Percentiles rank a stretch among this genome's conserved stretches.
Conservation (phyloP, 768 basidiomycete species). For the Suillus hirtellus region DNA sequence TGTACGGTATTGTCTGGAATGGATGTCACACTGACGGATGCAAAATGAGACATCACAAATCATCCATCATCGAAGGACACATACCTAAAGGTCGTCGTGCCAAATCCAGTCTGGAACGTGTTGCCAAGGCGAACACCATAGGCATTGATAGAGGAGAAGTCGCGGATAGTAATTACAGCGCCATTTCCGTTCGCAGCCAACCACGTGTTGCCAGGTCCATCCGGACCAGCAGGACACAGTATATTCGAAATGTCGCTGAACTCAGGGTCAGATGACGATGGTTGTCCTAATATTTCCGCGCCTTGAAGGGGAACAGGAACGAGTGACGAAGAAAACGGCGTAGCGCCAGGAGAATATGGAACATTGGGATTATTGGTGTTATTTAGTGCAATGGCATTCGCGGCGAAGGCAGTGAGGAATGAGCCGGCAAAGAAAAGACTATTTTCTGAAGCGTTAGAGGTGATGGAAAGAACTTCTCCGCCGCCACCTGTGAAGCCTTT, state of each 20-base stretch:
- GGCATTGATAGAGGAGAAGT: slow-evolving; percentile 72
- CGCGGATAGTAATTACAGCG: slow-evolving; percentile 74
- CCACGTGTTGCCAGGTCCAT: slow-evolving; percentile 84
- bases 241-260: slow-evolving; percentile 68
- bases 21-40: slow-evolving; percentile 66
- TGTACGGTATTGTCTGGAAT: slow-evolving; percentile 88
- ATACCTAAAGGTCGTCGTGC: slow-evolving; percentile 89
- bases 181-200: slow-evolving; percentile 69
- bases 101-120: slow-evolving; percentile 77
- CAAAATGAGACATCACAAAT: slow-evolving; percentile 16
- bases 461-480: slow-evolving; percentile 73
- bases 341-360: slow-evolving; percentile 77
- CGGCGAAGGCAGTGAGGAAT: slow-evolving; percentile 75
- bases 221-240: slow-evolving; percentile 84
- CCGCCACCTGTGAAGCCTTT: slow-evolving; percentile 73
- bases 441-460: slow-evolving; percentile 63
- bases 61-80: slow-evolving; percentile 22
- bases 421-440: slow-evolving; percentile 88
- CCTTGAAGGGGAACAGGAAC: slow-evolving; percentile 73
- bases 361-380: slow-evolving; percentile 83
- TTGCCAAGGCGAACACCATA: slow-evolving; percentile 89
- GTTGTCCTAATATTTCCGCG: slow-evolving; percentile 58
- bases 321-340: slow-evolving; percentile 86
- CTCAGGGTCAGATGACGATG: slow-evolving; percentile 58
- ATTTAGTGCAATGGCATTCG: slow-evolving; percentile 48